phyloP scores from a whole-genome alignment of 495 filamentous ascomycete species.

The Aspergillus nidulans region DNA sequence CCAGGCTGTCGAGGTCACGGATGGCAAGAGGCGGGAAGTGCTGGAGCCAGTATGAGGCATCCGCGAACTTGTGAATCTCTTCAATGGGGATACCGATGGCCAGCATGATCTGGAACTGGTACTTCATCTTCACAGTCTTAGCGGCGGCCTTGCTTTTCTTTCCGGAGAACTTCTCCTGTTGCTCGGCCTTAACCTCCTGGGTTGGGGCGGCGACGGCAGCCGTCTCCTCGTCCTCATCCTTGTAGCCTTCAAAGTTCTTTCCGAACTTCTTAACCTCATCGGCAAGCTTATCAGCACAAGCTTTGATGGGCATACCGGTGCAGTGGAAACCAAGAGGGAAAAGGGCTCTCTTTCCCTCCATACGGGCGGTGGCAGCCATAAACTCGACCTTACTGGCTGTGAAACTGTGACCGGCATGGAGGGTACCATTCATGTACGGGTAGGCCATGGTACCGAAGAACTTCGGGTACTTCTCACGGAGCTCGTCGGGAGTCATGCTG shows the following conservation, averaged over 20 bases:
- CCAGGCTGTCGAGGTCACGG: constrained; percentile 76
- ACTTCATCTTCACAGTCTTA: constrained; percentile 86
- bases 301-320: constrained; percentile 97
- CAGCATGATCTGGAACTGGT: constrained; percentile 87
- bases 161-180: constrained; percentile 84
- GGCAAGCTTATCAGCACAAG: constrained; percentile 88
- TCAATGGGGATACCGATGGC: constrained; percentile 75
- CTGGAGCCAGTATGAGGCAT: constrained; percentile 81
- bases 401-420: constrained; percentile 90
- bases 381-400: constrained; percentile 90
- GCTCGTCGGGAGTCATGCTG: constrained; percentile 62
- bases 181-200: constrained; percentile 64
- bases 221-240: constrained; percentile 50
- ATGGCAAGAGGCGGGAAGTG: constrained; percentile 82
- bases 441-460: constrained; percentile 93
- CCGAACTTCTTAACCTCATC: constrained; percentile 90
- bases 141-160: constrained; percentile 93
- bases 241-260: constrained; percentile 72
- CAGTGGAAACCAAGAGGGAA: constrained; percentile 95
- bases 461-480: constrained; percentile 80
- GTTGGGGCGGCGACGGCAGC: constrained; percentile 51
- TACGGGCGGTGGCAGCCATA: constrained; percentile 71
- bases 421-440: constrained; percentile 93
- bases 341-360: constrained; percentile 82
- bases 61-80: constrained; percentile 88